Percentiles rank a stretch among this genome's conserved stretches.
Conservation (phyloP, 169 alveolate genomes). For the Plasmodium cynomolgi region DNA sequence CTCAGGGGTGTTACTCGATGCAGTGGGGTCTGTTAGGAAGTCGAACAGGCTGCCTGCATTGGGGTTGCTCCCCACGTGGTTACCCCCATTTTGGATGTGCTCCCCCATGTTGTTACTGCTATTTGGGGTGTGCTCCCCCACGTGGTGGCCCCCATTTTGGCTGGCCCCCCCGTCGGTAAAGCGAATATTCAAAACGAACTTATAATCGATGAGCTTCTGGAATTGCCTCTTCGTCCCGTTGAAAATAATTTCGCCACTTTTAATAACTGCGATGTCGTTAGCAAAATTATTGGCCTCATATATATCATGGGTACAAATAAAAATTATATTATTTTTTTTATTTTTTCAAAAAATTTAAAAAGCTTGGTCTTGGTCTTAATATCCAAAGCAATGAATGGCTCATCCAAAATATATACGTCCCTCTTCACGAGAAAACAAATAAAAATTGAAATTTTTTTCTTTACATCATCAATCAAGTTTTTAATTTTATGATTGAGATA, state of each 20-base stretch:
- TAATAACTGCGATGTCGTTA: slow-evolving; percentile 55
- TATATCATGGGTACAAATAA: slow-evolving; percentile 72
- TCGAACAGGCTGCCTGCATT: background rate
- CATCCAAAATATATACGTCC: slow-evolving; percentile 66
- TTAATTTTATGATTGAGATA: slow-evolving; percentile 38
- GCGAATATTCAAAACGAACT: slow-evolving; percentile 39
- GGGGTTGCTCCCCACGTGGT: background rate
- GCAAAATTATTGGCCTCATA: slow-evolving; percentile 71
- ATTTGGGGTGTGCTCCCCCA: background rate
- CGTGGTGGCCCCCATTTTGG: background rate
- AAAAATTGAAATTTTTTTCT: slow-evolving; percentile 67
- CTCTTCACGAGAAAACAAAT: slow-evolving; percentile 59
- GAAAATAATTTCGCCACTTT: slow-evolving; percentile 44
- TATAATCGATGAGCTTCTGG: slow-evolving; percentile 34
- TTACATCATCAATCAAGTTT: slow-evolving; percentile 58
- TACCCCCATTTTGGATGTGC: background rate
- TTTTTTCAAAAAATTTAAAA: slow-evolving; percentile 62
- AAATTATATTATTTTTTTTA: slow-evolving; percentile 64
- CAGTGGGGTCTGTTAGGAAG: background rate
- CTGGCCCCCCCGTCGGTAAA: background rate
- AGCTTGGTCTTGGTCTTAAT: slow-evolving; percentile 57
- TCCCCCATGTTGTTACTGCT: background rate
- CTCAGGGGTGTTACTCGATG: background rate
- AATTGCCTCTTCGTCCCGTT: slow-evolving; percentile 21
- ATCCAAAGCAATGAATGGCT: slow-evolving; percentile 66